These are phyloP conservation scores for Amphibolis antarctica DNA, from an alignment of 106 monocot genomes.

Conservation along the genomic window DNA sequence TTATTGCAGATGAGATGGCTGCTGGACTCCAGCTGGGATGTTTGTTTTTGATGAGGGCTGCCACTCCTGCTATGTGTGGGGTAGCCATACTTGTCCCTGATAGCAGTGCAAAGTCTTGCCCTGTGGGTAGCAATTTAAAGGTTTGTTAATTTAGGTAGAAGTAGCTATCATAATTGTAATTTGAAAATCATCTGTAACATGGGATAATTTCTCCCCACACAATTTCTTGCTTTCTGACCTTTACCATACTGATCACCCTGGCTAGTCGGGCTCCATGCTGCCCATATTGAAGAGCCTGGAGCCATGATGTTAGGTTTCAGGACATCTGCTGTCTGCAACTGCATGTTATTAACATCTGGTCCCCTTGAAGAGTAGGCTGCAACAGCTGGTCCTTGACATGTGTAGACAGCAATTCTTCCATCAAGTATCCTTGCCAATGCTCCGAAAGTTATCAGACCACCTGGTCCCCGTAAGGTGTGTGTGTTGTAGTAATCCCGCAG, in stretches of 20 bases:
- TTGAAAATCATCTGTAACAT: not conserved
- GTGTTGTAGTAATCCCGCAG: constrained; percentile 53
- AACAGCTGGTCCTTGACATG: constrained; percentile 31
- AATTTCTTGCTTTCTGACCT: constrained; percentile 19
- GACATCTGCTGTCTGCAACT: constrained; percentile 51
- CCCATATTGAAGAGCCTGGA: constrained; percentile 63
- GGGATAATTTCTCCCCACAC: too few species aligned
- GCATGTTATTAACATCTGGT: constrained; percentile 50
- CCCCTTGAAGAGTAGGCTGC: constrained; percentile 63
- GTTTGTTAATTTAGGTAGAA: not conserved
- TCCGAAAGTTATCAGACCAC: constrained; percentile 27
- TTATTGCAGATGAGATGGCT: constrained; percentile 53
- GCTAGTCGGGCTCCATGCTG: constrained; percentile 60
- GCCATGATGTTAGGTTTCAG: constrained; percentile 70
- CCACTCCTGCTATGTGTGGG: constrained; percentile 64
- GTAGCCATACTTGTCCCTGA: constrained; percentile 83
- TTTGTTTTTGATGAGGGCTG: constrained; percentile 59
- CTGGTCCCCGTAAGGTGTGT: constrained; percentile 22
- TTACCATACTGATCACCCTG: constrained; percentile 16
- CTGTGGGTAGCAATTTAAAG: constrained; percentile 3
- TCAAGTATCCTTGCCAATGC: constrained; percentile 43
- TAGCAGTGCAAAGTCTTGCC: constrained; percentile 40
- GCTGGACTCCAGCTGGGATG: constrained; percentile 59
- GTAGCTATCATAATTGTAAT: not conserved
- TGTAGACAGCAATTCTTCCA: constrained; percentile 46